Base-by-base conservation (phyloP, 441 rosid genomes). In the Manihot esculenta region DNA sequence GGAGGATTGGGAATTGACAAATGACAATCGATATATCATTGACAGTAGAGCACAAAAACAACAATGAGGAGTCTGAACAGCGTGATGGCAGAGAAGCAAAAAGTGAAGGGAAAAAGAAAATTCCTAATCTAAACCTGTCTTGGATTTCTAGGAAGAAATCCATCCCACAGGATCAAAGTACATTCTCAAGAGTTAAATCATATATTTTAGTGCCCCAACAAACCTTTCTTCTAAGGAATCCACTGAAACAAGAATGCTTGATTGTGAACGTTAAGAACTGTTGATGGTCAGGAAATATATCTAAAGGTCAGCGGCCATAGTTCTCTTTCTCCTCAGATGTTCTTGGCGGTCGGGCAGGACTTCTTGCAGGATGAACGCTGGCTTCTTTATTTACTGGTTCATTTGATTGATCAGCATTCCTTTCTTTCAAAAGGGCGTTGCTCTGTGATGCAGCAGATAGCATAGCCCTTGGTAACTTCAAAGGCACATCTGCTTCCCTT, bases 381-480 rank as follows among this genome's bases (percentile, higher is more conserved):
- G 72, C 62, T 17, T 84, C 86, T 59, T 85, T 88, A 61, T 79
- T 82, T 44, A 65, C 72, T 10, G 80, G 53, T 62, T 80, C 84
- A 14, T 83, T 83, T 30, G 67, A 73, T 75, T 78, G 82, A 35
- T 86, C 96, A n/a, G 85, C 79, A 78, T 94, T 94, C 83, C 93
- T 85, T 66, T 94, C 99, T 81, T 89, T 84, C 80, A 94, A 83
- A 69, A 88, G 76, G 71, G 84, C 83, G 74, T 79, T 82, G 68
- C 88, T 80, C 20, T 81, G 89, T 54, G 91, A 81, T 71, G 92
- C 81, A 8, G 85, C 80, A 33, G 92, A 76, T 48, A 89, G 77
- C 96, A 88, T 89, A 9, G 94, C 93, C 74, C 94, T 87, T 0
- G 98, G 96, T 60, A 89, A 74, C 89, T 87, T 93, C 78, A 85